Conservation (phyloP, 1,139 yeast species). For the Lodderomyces jiufengensis region DNA sequence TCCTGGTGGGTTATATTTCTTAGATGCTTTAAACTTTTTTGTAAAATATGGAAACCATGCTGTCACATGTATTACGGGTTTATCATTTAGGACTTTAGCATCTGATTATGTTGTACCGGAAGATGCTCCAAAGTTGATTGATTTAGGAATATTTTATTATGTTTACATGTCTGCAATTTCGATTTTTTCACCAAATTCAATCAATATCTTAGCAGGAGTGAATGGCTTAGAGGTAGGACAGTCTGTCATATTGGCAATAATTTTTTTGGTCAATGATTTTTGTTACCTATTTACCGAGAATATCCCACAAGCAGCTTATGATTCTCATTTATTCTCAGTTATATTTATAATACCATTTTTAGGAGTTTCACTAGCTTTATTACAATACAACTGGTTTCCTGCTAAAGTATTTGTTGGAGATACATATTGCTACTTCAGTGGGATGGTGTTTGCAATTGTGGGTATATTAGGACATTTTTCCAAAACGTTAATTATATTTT, state of each 20-base stretch:
- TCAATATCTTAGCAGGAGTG: constrained; percentile 91
- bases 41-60: constrained; percentile 32
- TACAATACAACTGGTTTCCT: constrained; percentile 85
- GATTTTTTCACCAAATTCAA: constrained; percentile 94
- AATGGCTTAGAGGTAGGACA: constrained; percentile 98
- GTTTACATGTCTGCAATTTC: constrained; percentile 87
- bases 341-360: constrained; percentile 79
- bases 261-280: constrained; percentile 71
- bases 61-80: constrained; percentile 34
- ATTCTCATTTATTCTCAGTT: constrained; percentile 79
- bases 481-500: constrained; percentile 79
- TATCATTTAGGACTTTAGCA: constrained; percentile 36
- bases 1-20: constrained; percentile 22
- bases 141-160: constrained; percentile 78
- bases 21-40: constrained; percentile 20
- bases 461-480: constrained; percentile 96
- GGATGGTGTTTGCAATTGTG: constrained; percentile 97
- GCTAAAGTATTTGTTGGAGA: constrained; percentile 95
- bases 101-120: constrained; percentile 30
- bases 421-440: constrained; percentile 95
- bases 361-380: constrained; percentile 77
- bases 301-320: constrained; percentile 58
- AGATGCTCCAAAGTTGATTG: constrained; percentile 48
- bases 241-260: constrained; percentile 68
- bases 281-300: constrained; percentile 53